Evolutionary conservation across 2,329 filamentous ascomycete species (phyloP).

Genomic region (Hypoxylon sp.): DNA sequence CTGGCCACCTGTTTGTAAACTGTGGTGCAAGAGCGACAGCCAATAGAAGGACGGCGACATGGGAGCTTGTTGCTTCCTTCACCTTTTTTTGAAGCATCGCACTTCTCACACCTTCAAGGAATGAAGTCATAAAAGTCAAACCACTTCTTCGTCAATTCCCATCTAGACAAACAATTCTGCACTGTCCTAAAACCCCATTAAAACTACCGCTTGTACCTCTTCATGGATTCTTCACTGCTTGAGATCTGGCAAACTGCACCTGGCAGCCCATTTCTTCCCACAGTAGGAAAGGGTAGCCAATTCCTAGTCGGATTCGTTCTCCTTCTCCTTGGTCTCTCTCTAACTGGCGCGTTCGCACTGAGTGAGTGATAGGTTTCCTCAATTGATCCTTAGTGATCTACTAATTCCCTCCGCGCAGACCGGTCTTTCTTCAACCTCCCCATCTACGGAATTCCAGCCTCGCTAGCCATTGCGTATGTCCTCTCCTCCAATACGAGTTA

Average conservation of each 20-base stretch:
- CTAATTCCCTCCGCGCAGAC: conserved; percentile 68
- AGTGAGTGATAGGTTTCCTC: conserved; percentile 69
- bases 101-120: conserved; percentile 12
- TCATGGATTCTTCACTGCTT: conserved; percentile 85
- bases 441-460: conserved; percentile 86
- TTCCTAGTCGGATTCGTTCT: conserved; percentile 85
- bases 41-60: conserved; percentile 4
- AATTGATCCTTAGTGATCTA: conserved; percentile 32
- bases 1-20: conserved; percentile 42
- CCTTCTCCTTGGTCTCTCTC: conserved; percentile 77
- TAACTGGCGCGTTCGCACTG: conserved; percentile 86
- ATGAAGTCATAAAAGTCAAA: conserved; percentile 26
- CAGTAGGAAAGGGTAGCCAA: conserved; percentile 85
- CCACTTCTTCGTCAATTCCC: neutral
- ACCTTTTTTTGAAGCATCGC: neutral
- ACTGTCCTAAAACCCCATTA: conserved; percentile 12
- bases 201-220: conserved; percentile 48
- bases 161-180: conserved; percentile 7
- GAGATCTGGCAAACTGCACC: conserved; percentile 95
- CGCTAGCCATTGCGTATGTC: conserved; percentile 88
- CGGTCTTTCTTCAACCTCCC: conserved; percentile 84
- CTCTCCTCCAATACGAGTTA: conserved; percentile 6
- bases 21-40: conserved; percentile 7
- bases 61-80: conserved; percentile 13
- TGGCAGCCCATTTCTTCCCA: conserved; percentile 85